Percentiles rank a stretch among this genome's conserved stretches.
Conservation (phyloP, 495 filamentous ascomycete genomes). For the Friedmanniomyces endolithicus region DNA sequence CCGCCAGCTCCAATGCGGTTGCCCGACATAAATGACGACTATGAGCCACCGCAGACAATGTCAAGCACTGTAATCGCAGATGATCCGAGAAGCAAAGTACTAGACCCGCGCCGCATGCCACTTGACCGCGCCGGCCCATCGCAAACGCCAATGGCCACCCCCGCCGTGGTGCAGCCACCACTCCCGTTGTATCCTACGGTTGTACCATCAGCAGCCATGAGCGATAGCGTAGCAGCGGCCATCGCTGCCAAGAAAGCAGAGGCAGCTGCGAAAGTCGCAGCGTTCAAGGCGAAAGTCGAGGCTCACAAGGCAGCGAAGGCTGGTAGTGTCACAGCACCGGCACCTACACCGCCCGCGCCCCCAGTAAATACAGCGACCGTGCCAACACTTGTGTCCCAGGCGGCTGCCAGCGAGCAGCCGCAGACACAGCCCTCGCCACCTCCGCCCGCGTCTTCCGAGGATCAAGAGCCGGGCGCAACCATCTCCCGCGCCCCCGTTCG, state of each 20-base stretch:
- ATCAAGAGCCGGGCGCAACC: slow-evolving; percentile 31
- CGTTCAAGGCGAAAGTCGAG: slow-evolving; percentile 16
- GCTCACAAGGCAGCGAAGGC: slow-evolving; percentile 5
- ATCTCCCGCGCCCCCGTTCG: slow-evolving; percentile 83
- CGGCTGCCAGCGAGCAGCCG: slow-evolving; percentile 1
- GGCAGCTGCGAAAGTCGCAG: slow-evolving; percentile 17
- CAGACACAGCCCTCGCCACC: slow-evolving; percentile 24
- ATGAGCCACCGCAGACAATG: background rate
- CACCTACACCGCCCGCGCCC: slow-evolving; percentile 3
- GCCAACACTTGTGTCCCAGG: background rate
- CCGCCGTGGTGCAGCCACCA: background rate
- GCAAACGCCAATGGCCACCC: background rate
- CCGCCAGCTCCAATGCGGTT: background rate
- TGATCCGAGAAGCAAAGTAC: slow-evolving; percentile 22
- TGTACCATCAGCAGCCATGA: slow-evolving; percentile 4
- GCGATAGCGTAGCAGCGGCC: background rate
- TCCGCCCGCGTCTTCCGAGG: slow-evolving; percentile 27
- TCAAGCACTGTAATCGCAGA: slow-evolving; percentile 4
- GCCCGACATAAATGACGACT: background rate
- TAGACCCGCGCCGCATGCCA: slow-evolving; percentile 43
- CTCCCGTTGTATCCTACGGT: background rate
- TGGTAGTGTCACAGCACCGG: slow-evolving; percentile 10
- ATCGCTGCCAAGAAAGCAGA: slow-evolving; percentile 14
- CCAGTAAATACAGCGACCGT: background rate
- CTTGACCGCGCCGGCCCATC: slow-evolving; percentile 27